phyloP scores from a whole-genome alignment of 176 grass and related monocot genomes.

The Areca catechu region DNA sequence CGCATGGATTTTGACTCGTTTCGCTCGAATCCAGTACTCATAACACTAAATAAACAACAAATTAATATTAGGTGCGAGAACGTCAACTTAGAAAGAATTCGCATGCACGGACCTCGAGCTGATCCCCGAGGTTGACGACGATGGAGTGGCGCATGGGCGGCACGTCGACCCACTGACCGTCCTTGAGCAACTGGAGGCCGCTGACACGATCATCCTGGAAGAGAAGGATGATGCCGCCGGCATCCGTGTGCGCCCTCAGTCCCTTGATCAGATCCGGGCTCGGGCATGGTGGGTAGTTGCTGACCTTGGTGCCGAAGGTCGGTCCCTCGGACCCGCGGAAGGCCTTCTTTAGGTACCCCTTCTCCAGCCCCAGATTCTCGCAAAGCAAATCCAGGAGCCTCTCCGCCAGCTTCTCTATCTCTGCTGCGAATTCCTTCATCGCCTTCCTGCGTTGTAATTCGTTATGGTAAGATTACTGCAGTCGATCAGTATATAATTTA shows the following conservation, averaged over 20 bases:
- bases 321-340: constrained; percentile 51
- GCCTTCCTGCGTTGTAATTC: constrained; percentile 24
- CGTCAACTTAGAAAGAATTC: no score
- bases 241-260: constrained; percentile 78
- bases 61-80: no score
- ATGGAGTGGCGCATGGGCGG: constrained; percentile 51
- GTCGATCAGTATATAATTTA: no score
- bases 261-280: constrained; percentile 66
- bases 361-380: constrained; percentile 78
- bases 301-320: constrained; percentile 78
- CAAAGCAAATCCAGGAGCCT: constrained; percentile 62
- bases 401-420: constrained; percentile 72
- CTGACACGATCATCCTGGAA: constrained; percentile 69
- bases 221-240: constrained; percentile 80
- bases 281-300: constrained; percentile 85
- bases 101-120: constrained; percentile 43
- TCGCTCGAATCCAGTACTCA: no score
- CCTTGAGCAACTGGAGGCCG: constrained; percentile 74
- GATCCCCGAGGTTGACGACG: constrained; percentile 80
- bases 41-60: no score
- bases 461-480: no score
- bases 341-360: constrained; percentile 54
- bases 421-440: constrained; percentile 63
- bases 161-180: constrained; percentile 61
- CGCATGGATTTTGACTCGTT: no score